Evolutionary conservation across 208 protist genomes (phyloP), one percentile per base, ranked within the genome.

Genomic region (Sergeia podlipaevii): DNA sequence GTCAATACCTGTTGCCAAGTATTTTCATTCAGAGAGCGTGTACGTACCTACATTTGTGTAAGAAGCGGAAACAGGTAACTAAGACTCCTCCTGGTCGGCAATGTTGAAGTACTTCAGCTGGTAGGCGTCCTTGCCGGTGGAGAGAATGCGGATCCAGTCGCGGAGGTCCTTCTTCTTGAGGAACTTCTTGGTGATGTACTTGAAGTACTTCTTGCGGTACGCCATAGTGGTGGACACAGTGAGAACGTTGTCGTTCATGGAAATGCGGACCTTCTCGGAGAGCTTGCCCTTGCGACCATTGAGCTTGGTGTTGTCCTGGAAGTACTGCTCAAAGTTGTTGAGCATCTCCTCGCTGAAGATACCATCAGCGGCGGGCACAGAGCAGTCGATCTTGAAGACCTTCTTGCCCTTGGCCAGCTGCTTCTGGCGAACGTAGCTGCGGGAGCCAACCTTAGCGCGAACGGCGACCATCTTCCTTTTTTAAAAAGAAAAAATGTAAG

Each of bases 111-210:
- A 99, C 77, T 96, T 95, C 41, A 99, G 83, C 81, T 98, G 78
- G 87, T 99, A 99, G 46, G 76, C 89, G 63, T 86, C 75, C 82
- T 98, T 98, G 63, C 77, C 89, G 60, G 82, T 95, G 45, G 97
- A 74, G 36, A 99, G 84, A 59, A 99, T 97, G 65, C 94, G 93
- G 47, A 99, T 86, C 85, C 88, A 99, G 65, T 99, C 98, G 59
- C 97, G 89, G 49, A 99, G 86, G 60, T 98, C 80, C 77, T 98
- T 91, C 89, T 99, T 98, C 91, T 99, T 99, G 52, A 99, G 82
- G 87, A 96, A 99, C 86, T 98, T 98, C 93, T 99, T 99, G 34
- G 97, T 97, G 32, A 99, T 80, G 80, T 99, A 99, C 90, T 99
- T 99, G 63, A 99, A 87, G 90, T 99, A 99, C 75, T 98, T 91